Base-by-base conservation (phyloP, 352 stramenopile genomes). In the Blastocystis sp. region DNA sequence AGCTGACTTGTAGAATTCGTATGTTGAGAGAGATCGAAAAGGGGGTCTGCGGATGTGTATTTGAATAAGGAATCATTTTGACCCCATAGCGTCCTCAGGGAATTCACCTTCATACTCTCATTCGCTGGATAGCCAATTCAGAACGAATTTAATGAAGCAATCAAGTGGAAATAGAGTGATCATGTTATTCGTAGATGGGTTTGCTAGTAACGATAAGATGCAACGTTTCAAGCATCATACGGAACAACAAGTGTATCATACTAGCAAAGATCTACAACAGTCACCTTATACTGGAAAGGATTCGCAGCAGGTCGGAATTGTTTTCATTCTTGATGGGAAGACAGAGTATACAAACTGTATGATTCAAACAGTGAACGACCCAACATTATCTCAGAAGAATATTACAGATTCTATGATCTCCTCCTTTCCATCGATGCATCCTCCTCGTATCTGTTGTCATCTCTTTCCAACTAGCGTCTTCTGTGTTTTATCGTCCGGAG, bases 301-400 rank as follows among this genome's bases (percentile, higher is more conserved):
- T 44, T 18, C 61, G 24, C 61, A 36, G 32, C 61, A 72, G 61
- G 61, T 72, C 11, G 61, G 14, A 29, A 21, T 72, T 1, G 21
- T 61, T 46, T 1, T 0, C 21, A 24, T 8, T 38, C 63, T 6
- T 76, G 1, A 34, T 36, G 21, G 4, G 24, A 29, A 81, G 69
- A 81, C 69, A 18, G 69, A 81, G 16, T 81, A 81, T 64, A 29
- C 54, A 40, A 81, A 81, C 29, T 81, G 69, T 51, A 14, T 81
- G 9, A 81, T 81, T 61, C 69, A 81, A 44, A 48, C 69, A 38
- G 69, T 81, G 6, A 64, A 46, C 34, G 69, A 61, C 21, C 42
- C 46, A 14, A 29, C 32, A 8, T 34, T 29, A 0, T 6, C 9
- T 65, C 44, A 44, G 21, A 42, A 48, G 27, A 48, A 65, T n/a